Conservation (phyloP, 225 moss, liverwort and hornwort species). For the Polytrichum formosum region DNA sequence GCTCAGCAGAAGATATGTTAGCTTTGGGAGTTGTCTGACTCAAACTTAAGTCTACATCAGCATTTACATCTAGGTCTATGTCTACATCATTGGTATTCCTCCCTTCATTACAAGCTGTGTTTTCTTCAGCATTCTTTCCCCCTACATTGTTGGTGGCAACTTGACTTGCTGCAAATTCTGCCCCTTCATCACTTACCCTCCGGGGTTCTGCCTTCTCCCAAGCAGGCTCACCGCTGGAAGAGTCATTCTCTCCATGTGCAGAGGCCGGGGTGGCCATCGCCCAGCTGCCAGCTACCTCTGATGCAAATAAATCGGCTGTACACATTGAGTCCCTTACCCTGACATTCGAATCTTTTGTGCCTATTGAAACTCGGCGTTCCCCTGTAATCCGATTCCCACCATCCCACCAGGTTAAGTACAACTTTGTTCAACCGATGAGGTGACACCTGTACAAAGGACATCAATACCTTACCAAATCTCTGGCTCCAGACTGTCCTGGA, state of each 20-base stretch:
- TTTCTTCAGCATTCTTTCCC: slow-evolving; percentile 30
- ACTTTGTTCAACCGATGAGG: too few relatives aligned
- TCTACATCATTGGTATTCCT: slow-evolving; percentile 17
- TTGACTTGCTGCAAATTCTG: slow-evolving; percentile 45
- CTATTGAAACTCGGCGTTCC: slow-evolving; percentile 15
- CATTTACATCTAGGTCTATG: slow-evolving; percentile 24
- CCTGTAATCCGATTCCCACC: slow-evolving; percentile 8
- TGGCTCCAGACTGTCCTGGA: too few relatives aligned
- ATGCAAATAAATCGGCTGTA: slow-evolving; percentile 50
- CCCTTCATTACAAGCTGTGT: slow-evolving; percentile 18
- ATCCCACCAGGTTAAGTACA: neutral
- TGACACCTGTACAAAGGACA: too few relatives aligned
- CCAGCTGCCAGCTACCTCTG: slow-evolving; percentile 66
- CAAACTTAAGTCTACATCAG: slow-evolving; percentile 34
- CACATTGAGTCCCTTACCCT: slow-evolving; percentile 43
- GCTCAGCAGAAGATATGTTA: slow-evolving; percentile 6
- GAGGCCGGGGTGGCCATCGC: slow-evolving; percentile 46
- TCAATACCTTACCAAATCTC: too few relatives aligned
- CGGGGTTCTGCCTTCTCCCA: slow-evolving; percentile 21
- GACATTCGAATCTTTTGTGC: slow-evolving; percentile 13
- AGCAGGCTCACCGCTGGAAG: slow-evolving; percentile 31
- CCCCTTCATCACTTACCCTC: slow-evolving; percentile 43
- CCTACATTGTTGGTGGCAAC: slow-evolving; percentile 50
- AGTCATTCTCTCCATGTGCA: slow-evolving; percentile 42
- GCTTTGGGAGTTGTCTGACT: slow-evolving; percentile 50